A percentile compares a stretch with the other conserved stretches of the same genome.
Conservation (phyloP, 2,329 filamentous ascomycete genomes). For the Sporothrix luriei region DNA sequence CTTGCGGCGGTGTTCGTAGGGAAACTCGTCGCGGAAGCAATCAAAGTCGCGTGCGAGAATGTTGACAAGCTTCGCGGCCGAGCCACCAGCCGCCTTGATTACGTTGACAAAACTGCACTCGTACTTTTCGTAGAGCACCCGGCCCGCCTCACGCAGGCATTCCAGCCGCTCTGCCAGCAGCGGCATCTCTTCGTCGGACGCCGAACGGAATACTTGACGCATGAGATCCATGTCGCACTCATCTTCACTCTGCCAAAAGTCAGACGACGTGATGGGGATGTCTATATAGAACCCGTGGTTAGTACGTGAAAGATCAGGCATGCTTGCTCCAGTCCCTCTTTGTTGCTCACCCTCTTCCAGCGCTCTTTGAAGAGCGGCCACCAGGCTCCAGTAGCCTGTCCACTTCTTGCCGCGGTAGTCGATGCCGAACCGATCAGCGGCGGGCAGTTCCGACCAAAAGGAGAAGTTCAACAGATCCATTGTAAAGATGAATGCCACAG, state of each 20-base stretch:
- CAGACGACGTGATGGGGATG: slow-evolving; percentile 84
- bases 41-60: slow-evolving; percentile 77
- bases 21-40: slow-evolving; percentile 81
- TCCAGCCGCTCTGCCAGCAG: slow-evolving; percentile 74
- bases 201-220: slow-evolving; percentile 79
- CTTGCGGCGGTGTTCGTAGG: slow-evolving; percentile 69
- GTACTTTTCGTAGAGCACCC: slow-evolving; percentile 79
- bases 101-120: slow-evolving; percentile 72
- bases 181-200: slow-evolving; percentile 84
- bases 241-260: slow-evolving; percentile 79
- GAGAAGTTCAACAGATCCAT: slow-evolving; percentile 98
- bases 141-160: slow-evolving; percentile 81
- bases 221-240: slow-evolving; percentile 75
- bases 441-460: slow-evolving; percentile 80
- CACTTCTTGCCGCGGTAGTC: slow-evolving; percentile 78
- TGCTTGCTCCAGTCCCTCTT: neutral
- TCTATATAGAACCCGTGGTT: slow-evolving; percentile 48
- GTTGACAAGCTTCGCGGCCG: slow-evolving; percentile 84
- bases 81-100: slow-evolving; percentile 72
- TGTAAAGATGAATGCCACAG: slow-evolving; percentile 90
- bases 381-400: slow-evolving; percentile 95
- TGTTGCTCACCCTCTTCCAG: slow-evolving; percentile 73
- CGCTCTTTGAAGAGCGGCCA: slow-evolving; percentile 82
- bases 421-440: slow-evolving; percentile 76
- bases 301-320: neutral